Evolutionary conservation across 208 protist genomes (phyloP).

Genomic region (Acanthamoeba sp.): DNA sequence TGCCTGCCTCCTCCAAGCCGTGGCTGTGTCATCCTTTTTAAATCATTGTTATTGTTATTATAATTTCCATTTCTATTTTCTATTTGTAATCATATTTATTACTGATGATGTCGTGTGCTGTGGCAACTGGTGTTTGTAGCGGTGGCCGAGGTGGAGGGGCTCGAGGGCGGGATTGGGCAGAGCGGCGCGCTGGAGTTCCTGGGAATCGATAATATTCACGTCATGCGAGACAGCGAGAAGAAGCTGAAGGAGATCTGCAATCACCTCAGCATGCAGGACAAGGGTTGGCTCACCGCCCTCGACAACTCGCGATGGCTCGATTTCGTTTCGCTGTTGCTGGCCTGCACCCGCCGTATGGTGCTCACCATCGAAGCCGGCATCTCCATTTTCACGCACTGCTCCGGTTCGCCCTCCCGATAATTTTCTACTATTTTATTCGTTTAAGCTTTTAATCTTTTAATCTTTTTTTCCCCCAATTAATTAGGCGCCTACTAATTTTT

Average conservation of each 20-base stretch:
- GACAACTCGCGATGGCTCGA: slow-evolving; percentile 61
- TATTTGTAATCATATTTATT: too few relatives aligned
- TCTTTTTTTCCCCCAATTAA: too few relatives aligned
- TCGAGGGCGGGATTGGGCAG: not conserved
- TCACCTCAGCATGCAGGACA: slow-evolving; percentile 5
- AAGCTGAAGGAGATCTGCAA: slow-evolving; percentile 56
- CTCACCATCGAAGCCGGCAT: slow-evolving; percentile 52
- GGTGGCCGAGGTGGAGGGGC: not conserved
- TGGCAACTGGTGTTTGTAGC: not conserved
- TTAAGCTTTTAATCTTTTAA: slow-evolving; percentile 32
- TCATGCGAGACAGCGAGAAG: slow-evolving; percentile 63
- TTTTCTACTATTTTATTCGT: not conserved
- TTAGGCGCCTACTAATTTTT: too few relatives aligned
- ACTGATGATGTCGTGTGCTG: too few relatives aligned
- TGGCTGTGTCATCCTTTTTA: not conserved
- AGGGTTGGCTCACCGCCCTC: not conserved
- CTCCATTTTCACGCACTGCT: slow-evolving; percentile 63
- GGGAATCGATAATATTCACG: slow-evolving; percentile 75
- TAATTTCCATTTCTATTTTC: not conserved
- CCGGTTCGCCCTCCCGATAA: not conserved
- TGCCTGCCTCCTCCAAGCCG: not conserved
- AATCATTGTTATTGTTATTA: not conserved
- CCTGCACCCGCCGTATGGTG: slow-evolving; percentile 34
- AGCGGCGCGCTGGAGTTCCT: slow-evolving; percentile 50
- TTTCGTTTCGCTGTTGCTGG: slow-evolving; percentile 33